A percentile compares a stretch with the other conserved stretches of the same genome.
phyloP scores from a whole-genome alignment of 208 protist genomes.

The Endotrypanum monterogeii region DNA sequence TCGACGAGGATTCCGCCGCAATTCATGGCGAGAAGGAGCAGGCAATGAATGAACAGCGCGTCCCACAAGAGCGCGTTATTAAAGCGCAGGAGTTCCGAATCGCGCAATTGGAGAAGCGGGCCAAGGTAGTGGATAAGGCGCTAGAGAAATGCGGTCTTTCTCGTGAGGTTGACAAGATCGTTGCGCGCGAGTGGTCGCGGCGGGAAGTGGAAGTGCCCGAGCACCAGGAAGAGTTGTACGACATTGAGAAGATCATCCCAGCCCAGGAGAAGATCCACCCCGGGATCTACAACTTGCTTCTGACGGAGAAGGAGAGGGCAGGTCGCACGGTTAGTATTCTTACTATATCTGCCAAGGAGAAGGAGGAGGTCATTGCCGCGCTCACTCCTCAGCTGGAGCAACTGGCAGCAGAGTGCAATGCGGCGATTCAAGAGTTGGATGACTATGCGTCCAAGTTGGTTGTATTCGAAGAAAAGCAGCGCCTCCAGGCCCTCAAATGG shows the following conservation, averaged over 20 bases:
- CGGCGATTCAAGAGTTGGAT: slow-evolving; percentile 76
- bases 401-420: slow-evolving; percentile 58
- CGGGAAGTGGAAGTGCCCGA: slow-evolving; percentile 47
- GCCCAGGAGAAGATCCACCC: slow-evolving; percentile 86
- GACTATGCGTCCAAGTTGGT: slow-evolving; percentile 60
- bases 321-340: slow-evolving; percentile 68
- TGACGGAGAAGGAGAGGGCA: slow-evolving; percentile 74
- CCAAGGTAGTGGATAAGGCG: slow-evolving; percentile 61
- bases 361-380: slow-evolving; percentile 77
- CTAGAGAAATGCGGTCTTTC: slow-evolving; percentile 66
- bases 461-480: slow-evolving; percentile 75
- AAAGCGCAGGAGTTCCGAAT: slow-evolving; percentile 89
- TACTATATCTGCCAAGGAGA: slow-evolving; percentile 71
- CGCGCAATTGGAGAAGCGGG: slow-evolving; percentile 69
- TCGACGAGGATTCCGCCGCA: slow-evolving; percentile 58
- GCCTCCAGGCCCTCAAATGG: slow-evolving; percentile 65
- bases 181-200: slow-evolving; percentile 58
- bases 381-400: slow-evolving; percentile 55
- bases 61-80: slow-evolving; percentile 80
- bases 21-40: slow-evolving; percentile 60
- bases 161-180: slow-evolving; percentile 56
- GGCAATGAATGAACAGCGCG: slow-evolving; percentile 56
- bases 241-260: slow-evolving; percentile 83
- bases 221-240: slow-evolving; percentile 61
- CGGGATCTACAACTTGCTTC: slow-evolving; percentile 82